Conservation (phyloP, 1,139 yeast genomes). For the Diutina rugosa region DNA sequence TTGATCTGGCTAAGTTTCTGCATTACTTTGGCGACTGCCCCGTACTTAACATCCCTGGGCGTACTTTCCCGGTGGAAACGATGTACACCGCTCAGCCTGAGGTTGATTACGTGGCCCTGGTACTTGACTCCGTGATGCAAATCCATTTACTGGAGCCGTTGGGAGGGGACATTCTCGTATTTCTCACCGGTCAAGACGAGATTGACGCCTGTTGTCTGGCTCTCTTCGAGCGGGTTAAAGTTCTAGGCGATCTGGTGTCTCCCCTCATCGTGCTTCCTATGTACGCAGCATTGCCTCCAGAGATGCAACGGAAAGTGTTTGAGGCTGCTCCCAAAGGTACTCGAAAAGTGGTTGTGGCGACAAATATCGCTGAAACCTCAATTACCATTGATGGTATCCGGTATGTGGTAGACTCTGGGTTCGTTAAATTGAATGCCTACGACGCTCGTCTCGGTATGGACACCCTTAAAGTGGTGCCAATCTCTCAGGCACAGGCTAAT, state of each 20-base stretch:
- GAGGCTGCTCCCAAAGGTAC: conserved; percentile 64
- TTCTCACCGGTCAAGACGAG: conserved; percentile 85
- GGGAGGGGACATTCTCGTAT: conserved; percentile 72
- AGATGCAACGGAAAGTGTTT: conserved; percentile 58
- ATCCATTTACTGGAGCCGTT: conserved; percentile 62
- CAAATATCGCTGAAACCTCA: conserved; percentile 71
- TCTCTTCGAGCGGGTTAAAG: conserved; percentile 50
- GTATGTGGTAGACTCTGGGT: conserved; percentile 74
- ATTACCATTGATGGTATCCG: conserved; percentile 69
- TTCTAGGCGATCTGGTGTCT: conserved; percentile 47
- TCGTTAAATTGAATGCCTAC: conserved; percentile 65
- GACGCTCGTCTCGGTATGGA: conserved; percentile 74
- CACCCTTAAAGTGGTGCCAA: conserved; percentile 56
- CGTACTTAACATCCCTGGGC: conserved; percentile 70
- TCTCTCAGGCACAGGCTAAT: conserved; percentile 73
- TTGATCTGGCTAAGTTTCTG: conserved; percentile 77
- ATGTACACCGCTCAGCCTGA: conserved; percentile 72
- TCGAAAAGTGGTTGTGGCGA: conserved; percentile 64
- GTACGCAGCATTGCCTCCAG: conserved; percentile 67
- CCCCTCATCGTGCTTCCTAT: conserved; percentile 79
- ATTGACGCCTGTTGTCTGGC: conserved; percentile 84
- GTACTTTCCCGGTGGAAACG: conserved; percentile 81
- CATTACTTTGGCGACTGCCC: conserved; percentile 71
- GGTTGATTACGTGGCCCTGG: conserved; percentile 71
- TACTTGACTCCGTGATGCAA: conserved; percentile 70